phyloP scores from a whole-genome alignment of 2,329 filamentous ascomycete species.

The Fusarium staphyleae region DNA sequence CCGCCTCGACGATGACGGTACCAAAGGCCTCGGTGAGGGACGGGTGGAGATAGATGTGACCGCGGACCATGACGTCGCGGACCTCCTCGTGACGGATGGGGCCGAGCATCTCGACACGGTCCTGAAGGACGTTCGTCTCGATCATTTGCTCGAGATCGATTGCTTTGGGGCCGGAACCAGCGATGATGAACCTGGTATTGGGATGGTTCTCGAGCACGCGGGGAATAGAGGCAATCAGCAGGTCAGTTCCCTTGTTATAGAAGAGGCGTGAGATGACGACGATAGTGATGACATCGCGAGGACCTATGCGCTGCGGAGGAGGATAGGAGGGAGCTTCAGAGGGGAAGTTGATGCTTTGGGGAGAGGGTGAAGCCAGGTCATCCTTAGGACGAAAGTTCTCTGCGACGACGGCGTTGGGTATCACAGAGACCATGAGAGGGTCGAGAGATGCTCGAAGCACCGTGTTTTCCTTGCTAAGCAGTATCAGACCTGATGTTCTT shows the following conservation, averaged over 20 bases:
- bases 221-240: slow-evolving; percentile 95
- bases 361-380: slow-evolving; percentile 46
- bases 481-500: slow-evolving; percentile 24
- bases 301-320: slow-evolving; percentile 73
- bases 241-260: slow-evolving; percentile 97
- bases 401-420: slow-evolving; percentile 95
- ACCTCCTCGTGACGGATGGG: slow-evolving; percentile 95
- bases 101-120: slow-evolving; percentile 90
- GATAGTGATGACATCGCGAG: slow-evolving; percentile 89
- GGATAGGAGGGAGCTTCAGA: slow-evolving; percentile 47
- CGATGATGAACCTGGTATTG: slow-evolving; percentile 96
- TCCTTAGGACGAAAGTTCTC: slow-evolving; percentile 84
- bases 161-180: slow-evolving; percentile 92
- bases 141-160: slow-evolving; percentile 99
- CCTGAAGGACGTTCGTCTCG: slow-evolving; percentile 91
- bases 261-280: slow-evolving; percentile 97
- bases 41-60: slow-evolving; percentile 95
- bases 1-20: slow-evolving; percentile 96
- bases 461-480: slow-evolving; percentile 89
- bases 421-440: slow-evolving; percentile 95
- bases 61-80: slow-evolving; percentile 94
- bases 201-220: slow-evolving; percentile 88
- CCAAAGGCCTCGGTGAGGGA: slow-evolving; percentile 96
- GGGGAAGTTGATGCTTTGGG: slow-evolving; percentile 45
- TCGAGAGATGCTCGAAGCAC: slow-evolving; percentile 93